A percentile compares a stretch with the other conserved stretches of the same genome.
Evolutionary conservation across 1,139 yeast genomes (phyloP).

Genomic region (Magnusiomyces tetraspermus): DNA sequence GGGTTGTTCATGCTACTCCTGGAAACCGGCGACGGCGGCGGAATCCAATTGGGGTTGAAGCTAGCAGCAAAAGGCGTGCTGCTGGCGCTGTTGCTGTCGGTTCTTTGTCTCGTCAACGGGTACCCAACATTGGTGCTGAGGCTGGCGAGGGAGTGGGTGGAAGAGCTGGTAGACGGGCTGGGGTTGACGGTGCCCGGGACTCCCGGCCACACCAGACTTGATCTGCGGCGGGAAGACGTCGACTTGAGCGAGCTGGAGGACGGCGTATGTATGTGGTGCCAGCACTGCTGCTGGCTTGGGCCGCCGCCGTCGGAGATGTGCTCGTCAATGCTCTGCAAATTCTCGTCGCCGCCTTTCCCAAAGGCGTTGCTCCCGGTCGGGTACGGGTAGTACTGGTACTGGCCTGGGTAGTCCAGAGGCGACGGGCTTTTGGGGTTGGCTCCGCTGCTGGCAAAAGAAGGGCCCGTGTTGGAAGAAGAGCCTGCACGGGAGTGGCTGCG

Average conservation of each 20-base stretch:
- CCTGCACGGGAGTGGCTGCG: no score
- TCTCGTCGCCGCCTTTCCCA: no score
- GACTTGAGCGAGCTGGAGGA: neutral
- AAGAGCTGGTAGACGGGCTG: neutral
- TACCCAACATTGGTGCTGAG: neutral
- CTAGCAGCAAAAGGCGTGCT: slow-evolving; percentile 1
- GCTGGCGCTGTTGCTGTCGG: slow-evolving; percentile 1
- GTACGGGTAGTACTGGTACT: no score
- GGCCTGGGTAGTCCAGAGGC: no score
- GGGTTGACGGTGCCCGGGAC: neutral
- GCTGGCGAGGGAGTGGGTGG: neutral
- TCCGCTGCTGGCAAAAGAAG: neutral
- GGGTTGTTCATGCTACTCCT: slow-evolving; percentile 22
- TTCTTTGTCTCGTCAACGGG: no score
- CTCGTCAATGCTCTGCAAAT: neutral
- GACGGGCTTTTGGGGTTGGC: neutral
- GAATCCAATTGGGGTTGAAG: slow-evolving; percentile 8
- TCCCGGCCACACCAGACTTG: neutral
- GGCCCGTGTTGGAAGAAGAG: no score
- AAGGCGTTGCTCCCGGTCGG: no score
- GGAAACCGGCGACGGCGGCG: slow-evolving; percentile 24
- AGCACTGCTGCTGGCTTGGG: neutral
- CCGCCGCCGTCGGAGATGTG: neutral
- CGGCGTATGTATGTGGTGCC: neutral
- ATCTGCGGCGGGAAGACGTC: neutral